phyloP scores from a whole-genome alignment of 257 asterid genomes.

The Cruciata laevipes region DNA sequence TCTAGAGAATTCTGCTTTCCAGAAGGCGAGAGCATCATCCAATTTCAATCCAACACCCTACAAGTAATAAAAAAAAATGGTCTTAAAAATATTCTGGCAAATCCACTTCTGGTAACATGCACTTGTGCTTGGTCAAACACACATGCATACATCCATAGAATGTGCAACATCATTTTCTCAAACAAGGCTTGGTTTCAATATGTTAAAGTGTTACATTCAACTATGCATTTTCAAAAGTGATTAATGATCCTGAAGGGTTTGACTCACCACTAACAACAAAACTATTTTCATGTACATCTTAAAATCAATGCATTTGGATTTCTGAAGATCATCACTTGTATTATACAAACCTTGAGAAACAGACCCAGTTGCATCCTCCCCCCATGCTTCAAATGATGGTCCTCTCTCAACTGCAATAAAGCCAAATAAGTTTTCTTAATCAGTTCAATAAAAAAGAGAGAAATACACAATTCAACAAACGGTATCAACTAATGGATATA shows the following conservation, averaged over 20 bases:
- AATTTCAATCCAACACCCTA: constrained; percentile 95
- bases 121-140: neutral
- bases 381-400: constrained; percentile 98
- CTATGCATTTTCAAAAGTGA: neutral
- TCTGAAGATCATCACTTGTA: neutral
- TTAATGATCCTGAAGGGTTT: too few species aligned
- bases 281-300: neutral
- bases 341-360: constrained; percentile 71
- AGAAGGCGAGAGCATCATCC: constrained; percentile 96
- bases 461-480: neutral
- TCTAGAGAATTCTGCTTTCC: constrained; percentile 88
- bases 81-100: neutral
- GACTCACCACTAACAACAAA: neutral
- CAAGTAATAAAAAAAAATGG: constrained; percentile 4
- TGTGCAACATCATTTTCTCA: neutral
- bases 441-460: neutral
- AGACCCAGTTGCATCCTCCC: constrained; percentile 94
- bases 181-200: neutral
- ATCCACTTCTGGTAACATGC: neutral
- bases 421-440: neutral
- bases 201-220: neutral
- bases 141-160: neutral
- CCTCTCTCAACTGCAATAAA: constrained; percentile 72
- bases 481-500: too few species aligned
- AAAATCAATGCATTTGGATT: neutral